A percentile compares a stretch with the other conserved stretches of the same genome.
These are phyloP conservation scores for Venturia effusa DNA, from an alignment of 2,329 filamentous ascomycete genomes.

Conservation along the genomic window DNA sequence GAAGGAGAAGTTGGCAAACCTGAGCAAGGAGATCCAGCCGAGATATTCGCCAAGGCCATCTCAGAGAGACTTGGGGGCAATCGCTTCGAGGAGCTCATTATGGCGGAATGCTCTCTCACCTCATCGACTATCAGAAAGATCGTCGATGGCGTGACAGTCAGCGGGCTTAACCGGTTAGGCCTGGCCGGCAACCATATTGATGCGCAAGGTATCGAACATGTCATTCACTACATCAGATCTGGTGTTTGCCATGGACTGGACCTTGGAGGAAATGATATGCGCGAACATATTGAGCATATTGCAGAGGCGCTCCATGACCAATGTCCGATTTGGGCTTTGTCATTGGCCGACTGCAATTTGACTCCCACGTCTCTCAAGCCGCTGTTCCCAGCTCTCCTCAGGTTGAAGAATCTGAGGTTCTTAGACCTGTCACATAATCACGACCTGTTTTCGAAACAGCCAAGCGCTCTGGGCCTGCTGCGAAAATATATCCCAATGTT, in stretches of 20 bases:
- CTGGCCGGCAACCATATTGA: constrained; percentile 75
- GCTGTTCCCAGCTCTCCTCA: constrained; percentile 62
- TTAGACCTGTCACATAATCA: constrained; percentile 88
- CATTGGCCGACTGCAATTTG: constrained; percentile 76
- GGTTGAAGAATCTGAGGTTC: constrained; percentile 66
- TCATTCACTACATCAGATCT: constrained; percentile 64
- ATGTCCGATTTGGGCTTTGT: constrained; percentile 64
- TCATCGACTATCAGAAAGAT: constrained; percentile 62
- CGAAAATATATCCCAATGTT: constrained; percentile 79
- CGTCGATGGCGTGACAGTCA: constrained; percentile 70
- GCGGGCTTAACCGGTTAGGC: constrained; percentile 67
- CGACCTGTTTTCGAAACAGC: constrained; percentile 60
- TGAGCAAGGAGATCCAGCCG: constrained; percentile 41
- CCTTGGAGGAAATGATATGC: constrained; percentile 70
- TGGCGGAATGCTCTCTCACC: constrained; percentile 67
- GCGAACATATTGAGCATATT: constrained; percentile 33
- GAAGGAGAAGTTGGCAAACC: constrained; percentile 13
- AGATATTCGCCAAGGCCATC: constrained; percentile 64
- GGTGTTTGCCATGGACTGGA: constrained; percentile 81
- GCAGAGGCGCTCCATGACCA: constrained; percentile 40
- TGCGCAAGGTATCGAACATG: constrained; percentile 60
- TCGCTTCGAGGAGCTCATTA: constrained; percentile 68
- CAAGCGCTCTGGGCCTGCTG: constrained; percentile 64
- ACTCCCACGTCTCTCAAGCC: constrained; percentile 60
- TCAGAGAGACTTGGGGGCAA: constrained; percentile 65